Percentiles rank a stretch among this genome's conserved stretches.
Conservation (phyloP, 306 rosid species). For the Cicer judaicum region DNA sequence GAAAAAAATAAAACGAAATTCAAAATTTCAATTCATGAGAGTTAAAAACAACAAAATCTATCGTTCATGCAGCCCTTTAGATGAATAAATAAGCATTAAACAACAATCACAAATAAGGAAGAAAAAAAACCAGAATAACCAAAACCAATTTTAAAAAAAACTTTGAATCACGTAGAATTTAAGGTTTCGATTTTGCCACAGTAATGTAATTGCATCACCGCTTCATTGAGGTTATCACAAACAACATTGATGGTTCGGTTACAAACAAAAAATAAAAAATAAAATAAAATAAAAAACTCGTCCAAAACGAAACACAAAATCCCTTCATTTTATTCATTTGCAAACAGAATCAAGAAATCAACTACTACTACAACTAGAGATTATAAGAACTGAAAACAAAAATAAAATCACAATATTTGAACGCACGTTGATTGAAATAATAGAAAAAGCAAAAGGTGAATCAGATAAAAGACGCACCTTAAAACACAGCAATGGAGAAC, state of each 20-base stretch:
- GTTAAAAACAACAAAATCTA: not conserved
- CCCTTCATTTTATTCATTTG: not conserved
- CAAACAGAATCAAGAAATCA: conserved; percentile 20
- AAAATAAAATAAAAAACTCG: not conserved
- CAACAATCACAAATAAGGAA: not conserved
- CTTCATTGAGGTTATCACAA: not conserved
- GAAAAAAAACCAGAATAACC: conserved; percentile 25
- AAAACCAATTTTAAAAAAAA: conserved; percentile 2
- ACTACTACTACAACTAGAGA: not conserved
- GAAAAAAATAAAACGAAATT: not conserved
- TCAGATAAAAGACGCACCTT: conserved; percentile 32
- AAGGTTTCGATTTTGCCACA: not conserved
- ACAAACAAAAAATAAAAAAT: not conserved
- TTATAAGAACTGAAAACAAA: conserved; percentile 10
- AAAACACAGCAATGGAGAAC: conserved; percentile 9
- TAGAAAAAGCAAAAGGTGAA: conserved; percentile 4
- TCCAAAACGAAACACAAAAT: conserved; percentile 26
- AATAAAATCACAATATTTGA: conserved; percentile 6
- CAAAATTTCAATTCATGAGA: conserved; percentile 2
- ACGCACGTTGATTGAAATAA: conserved; percentile 40
- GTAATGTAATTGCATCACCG: not conserved
- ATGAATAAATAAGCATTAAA: conserved; percentile 32
- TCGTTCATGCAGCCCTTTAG: conserved; percentile 36
- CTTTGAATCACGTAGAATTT: not conserved
- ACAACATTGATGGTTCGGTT: conserved; percentile 17